Base-by-base conservation (phyloP, 768 basidiomycete genomes). In the Mycena belliarum region DNA sequence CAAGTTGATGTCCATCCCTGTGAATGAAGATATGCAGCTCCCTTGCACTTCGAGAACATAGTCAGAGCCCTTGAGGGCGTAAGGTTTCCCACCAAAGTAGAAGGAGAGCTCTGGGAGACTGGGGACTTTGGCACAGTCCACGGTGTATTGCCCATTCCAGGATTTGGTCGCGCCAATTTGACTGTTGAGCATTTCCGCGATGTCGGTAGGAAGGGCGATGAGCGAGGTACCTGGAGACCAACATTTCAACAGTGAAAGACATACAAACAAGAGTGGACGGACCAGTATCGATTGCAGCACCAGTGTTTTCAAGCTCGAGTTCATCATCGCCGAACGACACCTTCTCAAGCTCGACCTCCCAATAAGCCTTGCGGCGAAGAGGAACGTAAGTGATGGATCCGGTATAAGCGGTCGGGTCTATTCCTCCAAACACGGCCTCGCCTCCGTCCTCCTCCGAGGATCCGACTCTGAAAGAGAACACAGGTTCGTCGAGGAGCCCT, bases 101-200 rank as follows among this genome's bases (percentile, higher is more conserved):
- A 99, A 88, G 11, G 88, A 75, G 52, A 99, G 79, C 2, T 91
- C 87, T 11, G 97, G 97, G 37, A 99, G 84, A 25, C 68, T 70
- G n/a, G 91, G 79, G 60, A 98, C 88, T 68, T 84, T 93, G 59
- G 84, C 75, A 72, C 97, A 98, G 63, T 95, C 92, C 60, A 99
- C 79, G 24, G 85, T 85, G 69, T 96, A 97, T 73, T 98, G 96
- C 38, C 96, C 97, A 69, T 91, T 97, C 95, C 95, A 98, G 2
- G 88, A 85, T 69, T 88, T 93, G 76, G 83, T 90, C 15, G 96
- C 96, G 57, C 97, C 97, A 51, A 99, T 97, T 72, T 90, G 87
- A 29, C 89, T 79, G 75, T 99, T 98, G 67, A 99, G 79, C 93
- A 99, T 93, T 79, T 99, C 97, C 50, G 97, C 95, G 52, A 98